Evolutionary conservation across 805 yeast species (phyloP), one percentile per base, ranked within the genome.

Genomic region (Candida hispaniensis): DNA sequence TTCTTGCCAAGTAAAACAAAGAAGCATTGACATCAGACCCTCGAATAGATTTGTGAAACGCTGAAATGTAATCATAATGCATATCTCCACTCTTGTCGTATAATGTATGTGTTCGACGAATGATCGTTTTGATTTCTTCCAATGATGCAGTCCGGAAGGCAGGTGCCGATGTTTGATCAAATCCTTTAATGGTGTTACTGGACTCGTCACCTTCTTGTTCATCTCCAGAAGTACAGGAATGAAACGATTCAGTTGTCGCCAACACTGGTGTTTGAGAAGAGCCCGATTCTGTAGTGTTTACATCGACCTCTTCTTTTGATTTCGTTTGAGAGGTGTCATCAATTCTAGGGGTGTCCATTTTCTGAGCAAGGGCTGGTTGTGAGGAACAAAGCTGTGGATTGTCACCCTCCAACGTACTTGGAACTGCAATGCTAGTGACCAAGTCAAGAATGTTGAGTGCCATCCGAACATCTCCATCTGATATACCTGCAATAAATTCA

Each of bases 11-110:
- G 50, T 91, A 91, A 53, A 75, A 86, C 41, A 91, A 58, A 0
- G 97, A 76, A 0, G 96, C 97, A 59, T 91, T 82, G 0, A 86
- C 77, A 48, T 88, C 77, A 0, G 81, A 69, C 0, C 99, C 99
- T 39, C 99, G 65, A 0, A 91, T 71, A 0, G 94, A 71, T 50
- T 91, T 91, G 59, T 91, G 99, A 45, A 91, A 79, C 1, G 98
- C 98, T 9, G 94, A 80, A 5, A 91, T 91, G 1, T 94, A 73
- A 53, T 91, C 99, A 55, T 91, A 91, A 54, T 91, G 98, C 4
- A 74, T 72, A 47, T 91, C 98, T 1, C 96, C 96, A 19, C 73
- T 75, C 29, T 81, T 65, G 54, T 91, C 97, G 51, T 88, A 86
- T 46, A 75, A 59, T 56, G 71, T 63, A 33, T 67, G 68, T 2